Conservation (phyloP, 1,284 basidiomycete species). For the Puccinia polysora region DNA sequence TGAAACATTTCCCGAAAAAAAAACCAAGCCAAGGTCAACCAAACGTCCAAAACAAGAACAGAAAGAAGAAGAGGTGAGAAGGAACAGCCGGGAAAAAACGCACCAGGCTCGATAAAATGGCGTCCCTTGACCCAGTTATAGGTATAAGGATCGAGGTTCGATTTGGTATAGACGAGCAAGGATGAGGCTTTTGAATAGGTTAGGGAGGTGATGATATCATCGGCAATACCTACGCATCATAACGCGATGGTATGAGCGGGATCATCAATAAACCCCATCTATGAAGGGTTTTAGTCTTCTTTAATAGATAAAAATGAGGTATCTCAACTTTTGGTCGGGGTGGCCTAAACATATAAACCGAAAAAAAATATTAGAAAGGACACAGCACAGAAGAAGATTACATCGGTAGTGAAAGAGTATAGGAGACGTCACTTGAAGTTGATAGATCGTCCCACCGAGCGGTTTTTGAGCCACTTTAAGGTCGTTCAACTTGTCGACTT, state of each 20-base stretch:
- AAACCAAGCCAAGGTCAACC: neutral
- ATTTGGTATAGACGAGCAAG: constrained; percentile 30
- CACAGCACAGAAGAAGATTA: neutral
- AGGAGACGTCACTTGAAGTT: constrained; percentile 12
- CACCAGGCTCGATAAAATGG: constrained; percentile 34
- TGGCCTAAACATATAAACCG: constrained; percentile 9
- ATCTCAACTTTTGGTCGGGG: constrained; percentile 36
- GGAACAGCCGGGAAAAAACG: no score
- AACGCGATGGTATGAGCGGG: neutral
- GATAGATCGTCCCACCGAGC: constrained; percentile 28
- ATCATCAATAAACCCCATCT: neutral
- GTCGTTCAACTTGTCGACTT: no score
- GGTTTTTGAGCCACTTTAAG: neutral
- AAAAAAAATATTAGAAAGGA: neutral
- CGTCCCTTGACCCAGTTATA: constrained; percentile 25
- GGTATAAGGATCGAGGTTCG: constrained; percentile 27
- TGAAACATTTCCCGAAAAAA: neutral
- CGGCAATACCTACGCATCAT: constrained; percentile 10
- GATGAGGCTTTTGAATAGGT: constrained; percentile 39
- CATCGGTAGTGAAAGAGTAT: neutral
- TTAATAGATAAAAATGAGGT: neutral
- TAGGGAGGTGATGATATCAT: constrained; percentile 30
- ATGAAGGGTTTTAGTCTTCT: neutral
- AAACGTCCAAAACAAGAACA: no score
- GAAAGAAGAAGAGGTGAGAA: no score